These are phyloP conservation scores for Leptographium procerum DNA, from an alignment of 2,329 filamentous ascomycete species.

Conservation along the genomic window DNA sequence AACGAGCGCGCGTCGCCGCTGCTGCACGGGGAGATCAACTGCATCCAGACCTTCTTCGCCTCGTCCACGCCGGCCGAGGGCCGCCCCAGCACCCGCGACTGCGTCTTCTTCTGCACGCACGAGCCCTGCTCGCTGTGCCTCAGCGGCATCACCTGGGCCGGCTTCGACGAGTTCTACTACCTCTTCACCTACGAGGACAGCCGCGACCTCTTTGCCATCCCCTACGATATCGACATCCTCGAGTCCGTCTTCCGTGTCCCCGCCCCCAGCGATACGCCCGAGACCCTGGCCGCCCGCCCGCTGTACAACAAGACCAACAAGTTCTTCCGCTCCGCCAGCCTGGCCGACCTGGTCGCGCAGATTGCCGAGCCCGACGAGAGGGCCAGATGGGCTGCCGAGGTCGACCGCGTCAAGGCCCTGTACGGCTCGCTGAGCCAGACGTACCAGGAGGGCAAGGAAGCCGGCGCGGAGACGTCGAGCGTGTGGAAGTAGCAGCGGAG, in stretches of 20 bases:
- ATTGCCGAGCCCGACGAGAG: conserved; percentile 24
- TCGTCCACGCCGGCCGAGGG: conserved; percentile 20
- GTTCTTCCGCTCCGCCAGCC: conserved; percentile 37
- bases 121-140: conserved; percentile 48
- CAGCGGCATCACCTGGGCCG: conserved; percentile 46
- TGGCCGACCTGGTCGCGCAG: conserved; percentile 27
- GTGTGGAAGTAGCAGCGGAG: conserved; percentile 29
- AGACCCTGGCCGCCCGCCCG: conserved; percentile 24
- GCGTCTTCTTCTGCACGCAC: conserved; percentile 47
- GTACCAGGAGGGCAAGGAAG: conserved; percentile 36
- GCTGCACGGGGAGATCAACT: conserved; percentile 49
- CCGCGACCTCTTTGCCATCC: conserved; percentile 42
- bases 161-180: conserved; percentile 45
- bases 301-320: conserved; percentile 46
- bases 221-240: conserved; percentile 46
- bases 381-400: conserved; percentile 25
- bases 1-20: conserved; percentile 43
- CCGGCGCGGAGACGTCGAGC: conserved; percentile 31
- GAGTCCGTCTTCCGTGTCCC: conserved; percentile 42
- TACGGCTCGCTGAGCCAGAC: conserved; percentile 34
- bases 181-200: conserved; percentile 49
- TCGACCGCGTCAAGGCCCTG: conserved; percentile 35
- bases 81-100: conserved; percentile 27
- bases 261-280: conserved; percentile 24
- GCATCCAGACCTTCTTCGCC: conserved; percentile 46